phyloP scores from a whole-genome alignment of 805 yeast genomes.

The Gaillardinia entomophila region DNA sequence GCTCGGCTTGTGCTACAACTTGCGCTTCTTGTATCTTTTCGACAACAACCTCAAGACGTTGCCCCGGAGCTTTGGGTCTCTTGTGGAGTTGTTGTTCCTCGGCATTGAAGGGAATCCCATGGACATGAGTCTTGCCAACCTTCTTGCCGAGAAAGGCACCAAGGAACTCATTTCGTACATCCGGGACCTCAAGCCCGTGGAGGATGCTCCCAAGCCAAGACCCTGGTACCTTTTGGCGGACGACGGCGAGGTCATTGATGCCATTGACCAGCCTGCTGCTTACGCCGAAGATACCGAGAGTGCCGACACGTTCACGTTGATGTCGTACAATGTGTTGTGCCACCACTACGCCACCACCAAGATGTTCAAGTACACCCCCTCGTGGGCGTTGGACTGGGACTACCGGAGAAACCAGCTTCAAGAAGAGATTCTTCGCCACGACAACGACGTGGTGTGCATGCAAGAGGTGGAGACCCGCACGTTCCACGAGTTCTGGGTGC shows the following conservation, averaged over 20 bases:
- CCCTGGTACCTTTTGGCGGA: constrained; percentile 77
- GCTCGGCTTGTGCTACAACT: constrained; percentile 73
- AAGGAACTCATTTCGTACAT: constrained; percentile 73
- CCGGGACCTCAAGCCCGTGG: constrained; percentile 75
- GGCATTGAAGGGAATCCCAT: constrained; percentile 94
- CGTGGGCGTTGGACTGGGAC: constrained; percentile 96
- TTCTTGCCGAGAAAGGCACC: constrained; percentile 77
- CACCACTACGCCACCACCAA: constrained; percentile 92
- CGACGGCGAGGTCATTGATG: constrained; percentile 58
- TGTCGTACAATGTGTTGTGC: constrained; percentile 88
- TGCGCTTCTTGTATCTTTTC: constrained; percentile 78
- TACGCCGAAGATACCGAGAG: constrained; percentile 23
- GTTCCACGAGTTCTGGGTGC: constrained; percentile 82
- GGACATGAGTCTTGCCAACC: constrained; percentile 55
- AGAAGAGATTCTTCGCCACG: constrained; percentile 60
- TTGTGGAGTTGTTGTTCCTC: constrained; percentile 76
- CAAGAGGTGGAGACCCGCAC: constrained; percentile 93
- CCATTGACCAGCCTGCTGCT: constrained; percentile 23
- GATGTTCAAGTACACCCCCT: constrained; percentile 90
- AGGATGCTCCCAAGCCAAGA: constrained; percentile 65
- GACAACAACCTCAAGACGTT: constrained; percentile 74
- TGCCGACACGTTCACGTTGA: constrained; percentile 56
- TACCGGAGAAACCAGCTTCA: constrained; percentile 74
- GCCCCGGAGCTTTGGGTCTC: constrained; percentile 81
- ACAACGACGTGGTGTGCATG: constrained; percentile 78